Conservation (phyloP, 768 basidiomycete genomes). For the Suillus spraguei region DNA sequence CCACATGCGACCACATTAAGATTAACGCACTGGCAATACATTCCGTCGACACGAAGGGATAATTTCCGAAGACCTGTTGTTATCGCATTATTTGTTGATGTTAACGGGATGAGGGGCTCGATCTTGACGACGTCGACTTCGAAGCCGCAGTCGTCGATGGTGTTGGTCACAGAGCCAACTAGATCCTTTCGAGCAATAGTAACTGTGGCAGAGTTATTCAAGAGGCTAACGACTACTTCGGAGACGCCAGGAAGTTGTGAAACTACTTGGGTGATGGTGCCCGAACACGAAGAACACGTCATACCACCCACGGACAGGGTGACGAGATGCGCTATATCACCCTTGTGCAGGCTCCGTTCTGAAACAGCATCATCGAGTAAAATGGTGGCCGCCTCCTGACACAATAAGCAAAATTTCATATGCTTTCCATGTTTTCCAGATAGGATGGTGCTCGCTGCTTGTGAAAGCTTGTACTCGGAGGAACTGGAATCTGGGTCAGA, state of each 20-base stretch:
- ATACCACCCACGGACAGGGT: constrained; percentile 71
- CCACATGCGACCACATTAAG: neutral
- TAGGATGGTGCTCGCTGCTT: constrained; percentile 12
- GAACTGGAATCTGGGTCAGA: constrained; percentile 14
- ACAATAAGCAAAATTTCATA: constrained; percentile 42
- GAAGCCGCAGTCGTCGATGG: constrained; percentile 52
- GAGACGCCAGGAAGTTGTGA: constrained; percentile 54
- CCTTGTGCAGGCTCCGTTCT: neutral
- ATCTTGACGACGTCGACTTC: constrained; percentile 41
- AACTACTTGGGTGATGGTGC: constrained; percentile 53
- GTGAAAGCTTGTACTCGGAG: neutral
- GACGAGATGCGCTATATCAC: constrained; percentile 33
- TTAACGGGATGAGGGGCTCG: constrained; percentile 27
- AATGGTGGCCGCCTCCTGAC: constrained; percentile 33
- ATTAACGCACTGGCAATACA: constrained; percentile 57
- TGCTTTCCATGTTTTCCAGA: constrained; percentile 32
- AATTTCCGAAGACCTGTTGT: constrained; percentile 41
- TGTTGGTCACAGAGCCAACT: constrained; percentile 37
- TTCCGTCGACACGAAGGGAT: constrained; percentile 61
- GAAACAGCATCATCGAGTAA: constrained; percentile 5
- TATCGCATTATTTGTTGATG: neutral
- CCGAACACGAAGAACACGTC: constrained; percentile 73
- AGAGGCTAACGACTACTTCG: constrained; percentile 56
- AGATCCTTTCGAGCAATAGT: constrained; percentile 39
- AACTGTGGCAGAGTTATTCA: constrained; percentile 60